phyloP scores from a whole-genome alignment of 306 rosid species.

The Carpinus viminea region DNA sequence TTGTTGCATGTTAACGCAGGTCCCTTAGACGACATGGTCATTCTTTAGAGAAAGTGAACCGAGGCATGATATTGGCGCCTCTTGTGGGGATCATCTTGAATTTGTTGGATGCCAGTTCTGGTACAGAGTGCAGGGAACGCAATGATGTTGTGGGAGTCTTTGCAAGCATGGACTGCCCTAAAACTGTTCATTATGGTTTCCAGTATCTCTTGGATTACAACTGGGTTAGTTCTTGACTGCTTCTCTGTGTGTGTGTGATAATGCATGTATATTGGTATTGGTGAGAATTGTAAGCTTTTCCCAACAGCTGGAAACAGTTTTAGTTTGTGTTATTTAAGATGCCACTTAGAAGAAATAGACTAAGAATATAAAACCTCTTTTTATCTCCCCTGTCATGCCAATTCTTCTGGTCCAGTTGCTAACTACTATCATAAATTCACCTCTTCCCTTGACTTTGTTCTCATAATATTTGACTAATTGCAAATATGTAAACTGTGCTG shows the following conservation, averaged over 20 bases:
- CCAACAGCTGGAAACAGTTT: neutral
- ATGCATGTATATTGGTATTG: neutral
- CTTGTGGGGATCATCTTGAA: slow-evolving; percentile 84
- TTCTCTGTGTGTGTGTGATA: slow-evolving; percentile 7
- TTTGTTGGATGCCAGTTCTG: slow-evolving; percentile 69
- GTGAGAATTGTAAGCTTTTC: neutral
- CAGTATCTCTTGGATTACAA: slow-evolving; percentile 82
- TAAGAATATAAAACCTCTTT: neutral
- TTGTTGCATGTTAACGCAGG: slow-evolving; percentile 41
- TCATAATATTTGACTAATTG: neutral
- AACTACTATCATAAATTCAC: neutral
- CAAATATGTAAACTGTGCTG: neutral
- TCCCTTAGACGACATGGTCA: slow-evolving; percentile 77
- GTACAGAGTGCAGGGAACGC: slow-evolving; percentile 50
- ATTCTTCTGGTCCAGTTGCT: neutral
- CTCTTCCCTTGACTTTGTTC: neutral
- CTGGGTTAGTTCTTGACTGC: slow-evolving; percentile 64
- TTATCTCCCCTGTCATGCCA: neutral
- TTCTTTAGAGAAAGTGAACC: slow-evolving; percentile 77
- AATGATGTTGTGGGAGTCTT: slow-evolving; percentile 79
- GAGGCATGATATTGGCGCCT: slow-evolving; percentile 96
- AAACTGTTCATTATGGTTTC: slow-evolving; percentile 76
- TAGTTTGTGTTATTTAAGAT: neutral
- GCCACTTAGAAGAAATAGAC: slow-evolving; percentile 3
- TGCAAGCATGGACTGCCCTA: slow-evolving; percentile 90